These are phyloP conservation scores for Meyerozyma smithsonii DNA, from an alignment of 1,139 yeast species.

Conservation along the genomic window DNA sequence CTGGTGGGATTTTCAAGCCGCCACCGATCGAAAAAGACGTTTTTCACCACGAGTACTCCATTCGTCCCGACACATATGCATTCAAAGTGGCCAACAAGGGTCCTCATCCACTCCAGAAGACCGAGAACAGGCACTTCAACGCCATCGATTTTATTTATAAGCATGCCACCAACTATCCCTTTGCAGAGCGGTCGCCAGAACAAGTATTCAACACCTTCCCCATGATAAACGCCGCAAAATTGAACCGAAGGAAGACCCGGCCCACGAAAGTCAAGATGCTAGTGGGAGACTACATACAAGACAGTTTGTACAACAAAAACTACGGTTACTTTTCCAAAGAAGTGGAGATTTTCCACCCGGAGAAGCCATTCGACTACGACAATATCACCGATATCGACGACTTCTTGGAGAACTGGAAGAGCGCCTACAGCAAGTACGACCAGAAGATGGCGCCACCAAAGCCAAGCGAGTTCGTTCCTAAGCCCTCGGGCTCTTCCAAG, in stretches of 20 bases:
- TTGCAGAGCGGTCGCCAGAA: conserved; percentile 34
- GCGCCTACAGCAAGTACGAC: conserved; percentile 59
- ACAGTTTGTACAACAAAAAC: conserved; percentile 72
- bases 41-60: conserved; percentile 42
- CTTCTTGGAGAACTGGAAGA: conserved; percentile 64
- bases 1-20: background rate
- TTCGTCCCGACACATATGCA: conserved; percentile 45
- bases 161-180: conserved; percentile 44
- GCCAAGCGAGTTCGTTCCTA: conserved; percentile 5
- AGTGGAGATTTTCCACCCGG: conserved; percentile 70
- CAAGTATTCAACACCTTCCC: conserved; percentile 39
- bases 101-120: conserved; percentile 29
- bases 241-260: conserved; percentile 42
- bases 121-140: conserved; percentile 18
- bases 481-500: conserved; percentile 8
- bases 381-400: conserved; percentile 62
- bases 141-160: conserved; percentile 35
- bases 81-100: conserved; percentile 30
- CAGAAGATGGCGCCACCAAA: conserved; percentile 12
- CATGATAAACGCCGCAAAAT: conserved; percentile 37
- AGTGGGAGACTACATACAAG: conserved; percentile 76
- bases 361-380: conserved; percentile 56
- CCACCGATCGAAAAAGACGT: conserved; percentile 17
- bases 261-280: conserved; percentile 69
- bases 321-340: conserved; percentile 81